Evolutionary conservation across 2,329 filamentous ascomycete genomes (phyloP).

Genomic region (Aphanoascus verrucosus): DNA sequence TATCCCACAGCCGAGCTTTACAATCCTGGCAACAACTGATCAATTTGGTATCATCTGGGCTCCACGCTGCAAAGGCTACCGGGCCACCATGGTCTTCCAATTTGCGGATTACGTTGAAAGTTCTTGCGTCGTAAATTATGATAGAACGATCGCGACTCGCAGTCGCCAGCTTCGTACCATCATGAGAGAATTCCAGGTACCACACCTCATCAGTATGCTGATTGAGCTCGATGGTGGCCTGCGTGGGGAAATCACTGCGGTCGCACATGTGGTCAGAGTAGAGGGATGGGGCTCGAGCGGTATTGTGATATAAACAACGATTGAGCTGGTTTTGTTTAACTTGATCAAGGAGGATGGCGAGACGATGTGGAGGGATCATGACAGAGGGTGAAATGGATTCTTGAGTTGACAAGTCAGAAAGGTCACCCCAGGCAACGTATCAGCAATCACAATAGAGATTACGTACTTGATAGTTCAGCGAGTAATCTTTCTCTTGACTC

Average conservation of each 20-base stretch:
- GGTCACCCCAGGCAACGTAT: background rate
- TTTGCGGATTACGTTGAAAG: slow-evolving; percentile 53
- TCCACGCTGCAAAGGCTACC: slow-evolving; percentile 78
- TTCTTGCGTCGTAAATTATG: slow-evolving; percentile 68
- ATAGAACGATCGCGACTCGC: slow-evolving; percentile 66
- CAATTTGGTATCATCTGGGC: slow-evolving; percentile 76
- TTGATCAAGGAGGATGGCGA: slow-evolving; percentile 69
- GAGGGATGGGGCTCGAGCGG: slow-evolving; percentile 63
- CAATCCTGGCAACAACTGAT: slow-evolving; percentile 72
- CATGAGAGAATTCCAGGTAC: slow-evolving; percentile 81
- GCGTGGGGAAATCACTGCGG: slow-evolving; percentile 64
- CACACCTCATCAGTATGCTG: slow-evolving; percentile 77
- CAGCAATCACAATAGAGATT: background rate
- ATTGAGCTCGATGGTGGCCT: slow-evolving; percentile 57
- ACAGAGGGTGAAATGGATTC: slow-evolving; percentile 88
- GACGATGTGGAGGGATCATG: slow-evolving; percentile 87
- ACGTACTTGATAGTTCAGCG: slow-evolving; percentile 70
- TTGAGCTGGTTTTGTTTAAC: slow-evolving; percentile 76
- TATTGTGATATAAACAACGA: slow-evolving; percentile 82
- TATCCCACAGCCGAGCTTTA: slow-evolving; percentile 65
- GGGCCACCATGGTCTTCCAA: slow-evolving; percentile 58
- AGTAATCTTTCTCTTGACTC: slow-evolving; percentile 64
- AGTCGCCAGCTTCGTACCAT: slow-evolving; percentile 71
- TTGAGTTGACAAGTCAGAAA: slow-evolving; percentile 31
- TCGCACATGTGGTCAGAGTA: slow-evolving; percentile 85